Evolutionary conservation across 345 rosid species (phyloP), one percentile per base, ranked within the genome.

Genomic region (Brassica cretica): DNA sequence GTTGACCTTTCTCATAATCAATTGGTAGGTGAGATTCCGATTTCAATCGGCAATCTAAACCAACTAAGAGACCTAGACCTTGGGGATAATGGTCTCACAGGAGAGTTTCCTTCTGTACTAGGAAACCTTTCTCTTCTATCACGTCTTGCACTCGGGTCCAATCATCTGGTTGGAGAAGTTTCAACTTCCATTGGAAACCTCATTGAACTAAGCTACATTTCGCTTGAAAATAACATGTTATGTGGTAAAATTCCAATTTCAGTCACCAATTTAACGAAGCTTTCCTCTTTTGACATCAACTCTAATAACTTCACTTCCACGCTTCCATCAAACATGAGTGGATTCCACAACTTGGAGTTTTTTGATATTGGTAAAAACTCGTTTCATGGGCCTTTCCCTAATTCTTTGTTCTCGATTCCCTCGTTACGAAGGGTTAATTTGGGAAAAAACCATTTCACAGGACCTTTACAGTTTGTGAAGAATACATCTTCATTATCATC

Each of bases 111-210:
- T 39, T 9, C 12, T 2, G 1, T 1, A 39, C 46, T 39, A 39
- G 46, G 46, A 39, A 39, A 39, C 46, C 46, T 39, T 39, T 39
- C 46, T 39, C 24, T 19, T 19, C 19, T 19, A 19, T 19, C 19
- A 19, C 19, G 19, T 19, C 19, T 19, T 19, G 19, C 19, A 19
- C 30, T 15, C 1, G 16, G 0, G 8, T 24, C 0, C 39, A 70
- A 19, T 7, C 2, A 33, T 19, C 19, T 70, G 51, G 65, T 33
- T 33, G 74, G 74, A 12, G 21, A 70, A 19, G 19, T 56, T 70
- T 3, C 44, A 37, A 37, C 44, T 37, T 37, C 3, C 10, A 8
- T 37, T 3, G 46, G 46, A 9, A 39, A 39, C 46, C 46, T 39
- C 12, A 39, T 0, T 0, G 46, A 39, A 39, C 46, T 39, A 39